Evolutionary conservation across 139 green algal genomes (phyloP).

Genomic region (Yamagishiella unicocca): DNA sequence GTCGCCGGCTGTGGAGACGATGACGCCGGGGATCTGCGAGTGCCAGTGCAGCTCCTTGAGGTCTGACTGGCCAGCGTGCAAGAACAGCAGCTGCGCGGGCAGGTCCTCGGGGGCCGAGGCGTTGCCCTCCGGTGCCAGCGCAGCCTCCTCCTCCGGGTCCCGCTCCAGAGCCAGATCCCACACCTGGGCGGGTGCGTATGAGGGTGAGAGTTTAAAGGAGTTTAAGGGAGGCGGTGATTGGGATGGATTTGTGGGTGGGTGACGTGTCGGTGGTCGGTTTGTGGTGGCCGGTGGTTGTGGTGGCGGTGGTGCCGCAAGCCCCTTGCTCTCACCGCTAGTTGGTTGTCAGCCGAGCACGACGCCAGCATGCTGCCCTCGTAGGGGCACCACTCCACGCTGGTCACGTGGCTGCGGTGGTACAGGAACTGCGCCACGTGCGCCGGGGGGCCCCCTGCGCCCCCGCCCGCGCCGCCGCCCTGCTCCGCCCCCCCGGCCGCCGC

Average conservation of each 20-base stretch:
- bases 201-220: too few relatives aligned
- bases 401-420: conserved; percentile 80
- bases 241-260: too few relatives aligned
- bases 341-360: conserved; percentile 79
- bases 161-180: conserved; percentile 98
- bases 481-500: background rate
- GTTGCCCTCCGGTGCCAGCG: conserved; percentile 78
- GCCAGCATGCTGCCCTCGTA: conserved; percentile 94
- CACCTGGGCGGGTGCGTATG: conserved; percentile 55
- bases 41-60: conserved; percentile 99
- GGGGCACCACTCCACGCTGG: conserved; percentile 95
- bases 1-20: conserved; percentile 89
- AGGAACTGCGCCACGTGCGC: conserved; percentile 56
- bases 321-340: conserved; percentile 64
- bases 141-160: conserved; percentile 95
- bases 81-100: conserved; percentile 93
- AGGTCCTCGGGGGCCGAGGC: conserved; percentile 84
- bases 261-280: too few relatives aligned
- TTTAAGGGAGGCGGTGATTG: too few relatives aligned
- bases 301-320: too few relatives aligned
- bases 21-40: conserved; percentile 92
- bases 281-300: too few relatives aligned
- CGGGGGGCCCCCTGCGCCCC: conserved; percentile 3
- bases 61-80: conserved; percentile 94
- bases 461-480: background rate